Conservation (phyloP, 225 moss, liverwort and hornwort species). For the Thuidium tamariscinum region DNA sequence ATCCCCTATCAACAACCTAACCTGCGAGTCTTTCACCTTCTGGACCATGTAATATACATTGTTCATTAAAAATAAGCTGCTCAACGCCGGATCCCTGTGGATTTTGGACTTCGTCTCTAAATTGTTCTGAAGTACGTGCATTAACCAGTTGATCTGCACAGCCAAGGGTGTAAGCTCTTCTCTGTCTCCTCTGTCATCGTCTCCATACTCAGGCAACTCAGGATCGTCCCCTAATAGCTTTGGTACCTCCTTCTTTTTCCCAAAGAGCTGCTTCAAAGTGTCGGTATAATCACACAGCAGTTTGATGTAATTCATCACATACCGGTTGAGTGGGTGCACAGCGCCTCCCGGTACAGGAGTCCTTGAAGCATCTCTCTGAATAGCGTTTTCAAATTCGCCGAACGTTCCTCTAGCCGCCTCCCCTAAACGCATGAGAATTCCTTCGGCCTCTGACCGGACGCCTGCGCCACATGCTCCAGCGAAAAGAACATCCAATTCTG, state of each 20-base stretch:
- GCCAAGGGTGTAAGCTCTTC: constrained; percentile 74
- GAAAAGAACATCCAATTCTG: constrained; percentile 74
- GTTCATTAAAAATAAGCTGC: constrained; percentile 87
- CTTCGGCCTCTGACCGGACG: constrained; percentile 73
- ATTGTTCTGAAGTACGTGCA: constrained; percentile 73
- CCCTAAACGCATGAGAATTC: constrained; percentile 84
- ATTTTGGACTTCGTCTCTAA: constrained; percentile 87
- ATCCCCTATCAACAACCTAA: constrained; percentile 77
- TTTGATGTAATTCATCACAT: constrained; percentile 98
- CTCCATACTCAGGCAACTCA: constrained; percentile 46
- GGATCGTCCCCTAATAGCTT: constrained; percentile 51
- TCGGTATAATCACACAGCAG: constrained; percentile 86
- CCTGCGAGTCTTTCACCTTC: constrained; percentile 81
- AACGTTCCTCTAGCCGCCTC: constrained; percentile 86
- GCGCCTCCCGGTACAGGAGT: constrained; percentile 73
- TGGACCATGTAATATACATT: constrained; percentile 97
- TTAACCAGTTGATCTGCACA: constrained; percentile 85
- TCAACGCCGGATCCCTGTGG: constrained; percentile 78
- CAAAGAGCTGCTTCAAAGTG: constrained; percentile 87
- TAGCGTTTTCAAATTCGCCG: constrained; percentile 88
- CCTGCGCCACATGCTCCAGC: constrained; percentile 60
- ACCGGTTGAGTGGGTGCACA: constrained; percentile 86
- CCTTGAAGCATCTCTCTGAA: constrained; percentile 67
- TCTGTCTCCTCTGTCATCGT: constrained; percentile 43
- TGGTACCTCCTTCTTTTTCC: constrained; percentile 74